Percentiles rank a stretch among this genome's conserved stretches.
Conservation (phyloP, 345 rosid species). For the Boechera retrofracta region DNA sequence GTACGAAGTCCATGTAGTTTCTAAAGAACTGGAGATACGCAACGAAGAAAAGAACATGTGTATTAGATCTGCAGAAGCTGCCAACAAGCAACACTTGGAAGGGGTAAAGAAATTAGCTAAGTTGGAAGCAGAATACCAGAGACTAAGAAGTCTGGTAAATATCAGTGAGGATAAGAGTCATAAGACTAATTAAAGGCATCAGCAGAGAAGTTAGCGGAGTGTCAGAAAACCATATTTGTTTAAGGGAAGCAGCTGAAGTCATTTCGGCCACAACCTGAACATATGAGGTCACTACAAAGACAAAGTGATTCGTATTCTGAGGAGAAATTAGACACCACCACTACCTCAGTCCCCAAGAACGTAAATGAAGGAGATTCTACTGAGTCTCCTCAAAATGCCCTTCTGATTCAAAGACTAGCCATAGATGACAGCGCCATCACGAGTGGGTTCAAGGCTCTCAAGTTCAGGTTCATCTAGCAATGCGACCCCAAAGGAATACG, state of each 20-base stretch:
- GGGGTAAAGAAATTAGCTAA: conserved; percentile 89
- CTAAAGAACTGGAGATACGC: conserved; percentile 92
- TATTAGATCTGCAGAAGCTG: conserved; percentile 85
- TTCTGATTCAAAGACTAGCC: conserved; percentile 56
- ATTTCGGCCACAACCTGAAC: conserved; percentile 67
- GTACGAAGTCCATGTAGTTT: conserved; percentile 75
- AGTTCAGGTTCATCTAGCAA: conserved; percentile 60
- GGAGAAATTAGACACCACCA: conserved; percentile 51
- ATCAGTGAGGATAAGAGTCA: conserved; percentile 41
- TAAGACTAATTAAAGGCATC: conserved; percentile 51
- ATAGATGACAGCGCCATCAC: conserved; percentile 62
- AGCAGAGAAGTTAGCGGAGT: conserved; percentile 90
- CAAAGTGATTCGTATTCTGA: conserved; percentile 39
- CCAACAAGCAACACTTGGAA: conserved; percentile 89
- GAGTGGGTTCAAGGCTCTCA: conserved; percentile 49
- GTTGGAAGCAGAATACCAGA: conserved; percentile 94
- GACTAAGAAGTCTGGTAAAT: conserved; percentile 92
- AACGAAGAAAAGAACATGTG: conserved; percentile 97
- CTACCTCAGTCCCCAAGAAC: conserved; percentile 50
- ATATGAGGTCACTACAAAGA: conserved; percentile 48
- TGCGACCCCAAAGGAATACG: conserved; percentile 70
- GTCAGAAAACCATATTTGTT: conserved; percentile 93
- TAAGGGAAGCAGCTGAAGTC: conserved; percentile 85
- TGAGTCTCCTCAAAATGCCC: conserved; percentile 57
- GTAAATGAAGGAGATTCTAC: conserved; percentile 35